These are phyloP conservation scores for Laguncularia racemosa DNA, from an alignment of 345 rosid species.

Conservation along the genomic window DNA sequence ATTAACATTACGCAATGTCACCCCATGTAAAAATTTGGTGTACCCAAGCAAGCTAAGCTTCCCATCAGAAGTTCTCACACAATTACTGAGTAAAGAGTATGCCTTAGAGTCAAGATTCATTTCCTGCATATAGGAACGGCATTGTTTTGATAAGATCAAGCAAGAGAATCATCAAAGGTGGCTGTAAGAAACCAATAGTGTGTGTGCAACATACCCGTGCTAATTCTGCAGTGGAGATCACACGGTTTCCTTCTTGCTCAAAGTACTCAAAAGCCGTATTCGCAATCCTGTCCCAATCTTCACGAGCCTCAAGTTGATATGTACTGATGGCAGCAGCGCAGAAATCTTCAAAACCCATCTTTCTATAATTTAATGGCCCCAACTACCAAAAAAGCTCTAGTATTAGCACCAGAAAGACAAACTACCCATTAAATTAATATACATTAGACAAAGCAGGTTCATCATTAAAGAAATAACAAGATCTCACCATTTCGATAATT, in stretches of 20 bases:
- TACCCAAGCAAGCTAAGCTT: slow-evolving; percentile 79
- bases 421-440: no score
- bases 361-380: slow-evolving; percentile 62
- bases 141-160: no score
- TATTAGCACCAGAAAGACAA: no score
- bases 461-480: no score
- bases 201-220: slow-evolving; percentile 39
- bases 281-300: slow-evolving; percentile 79
- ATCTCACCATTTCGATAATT: slow-evolving; percentile 56
- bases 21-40: slow-evolving; percentile 72
- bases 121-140: slow-evolving; percentile 29
- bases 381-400: slow-evolving; percentile 28
- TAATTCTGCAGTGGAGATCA: slow-evolving; percentile 67
- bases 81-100: slow-evolving; percentile 59
- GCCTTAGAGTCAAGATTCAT: slow-evolving; percentile 81
- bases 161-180: no score
- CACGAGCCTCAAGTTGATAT: slow-evolving; percentile 81
- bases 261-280: slow-evolving; percentile 68
- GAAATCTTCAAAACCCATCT: slow-evolving; percentile 79
- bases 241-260: slow-evolving; percentile 78
- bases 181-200: no score
- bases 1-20: slow-evolving; percentile 47
- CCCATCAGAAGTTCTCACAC: slow-evolving; percentile 78
- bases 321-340: slow-evolving; percentile 84
- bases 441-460: no score